These are phyloP conservation scores for Lithospermum erythrorhizon DNA, from an alignment of 257 asterid species.

Conservation along the genomic window DNA sequence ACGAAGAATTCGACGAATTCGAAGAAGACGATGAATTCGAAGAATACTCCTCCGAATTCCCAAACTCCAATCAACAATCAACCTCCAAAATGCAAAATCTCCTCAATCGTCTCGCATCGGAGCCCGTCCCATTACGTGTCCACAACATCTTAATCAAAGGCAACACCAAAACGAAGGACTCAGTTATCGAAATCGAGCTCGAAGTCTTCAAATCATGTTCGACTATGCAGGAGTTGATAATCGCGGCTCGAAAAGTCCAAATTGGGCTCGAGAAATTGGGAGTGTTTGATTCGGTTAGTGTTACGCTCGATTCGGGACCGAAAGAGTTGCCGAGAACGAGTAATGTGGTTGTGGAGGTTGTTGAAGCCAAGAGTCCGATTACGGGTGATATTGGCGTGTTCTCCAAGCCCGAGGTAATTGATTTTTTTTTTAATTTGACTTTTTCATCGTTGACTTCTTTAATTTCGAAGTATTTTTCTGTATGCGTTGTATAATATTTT, in stretches of 20 bases:
- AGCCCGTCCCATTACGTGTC: conserved; percentile 62
- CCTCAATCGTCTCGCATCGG: conserved; percentile 46
- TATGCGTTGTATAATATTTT: too few relatives aligned
- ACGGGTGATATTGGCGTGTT: too few relatives aligned
- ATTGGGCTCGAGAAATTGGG: conserved; percentile 49
- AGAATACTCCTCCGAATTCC: too few relatives aligned
- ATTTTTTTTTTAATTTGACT: too few relatives aligned
- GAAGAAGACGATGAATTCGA: too few relatives aligned
- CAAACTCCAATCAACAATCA: too few relatives aligned
- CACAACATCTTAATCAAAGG: conserved; percentile 86
- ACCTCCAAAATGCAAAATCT: conserved; percentile 35
- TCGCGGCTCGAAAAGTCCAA: conserved; percentile 49
- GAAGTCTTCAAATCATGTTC: conserved; percentile 44
- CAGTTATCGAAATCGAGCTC: conserved; percentile 53
- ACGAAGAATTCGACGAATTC: too few relatives aligned
- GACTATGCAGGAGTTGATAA: conserved; percentile 65
- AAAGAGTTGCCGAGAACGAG: conserved; percentile 92
- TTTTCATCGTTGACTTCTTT: too few relatives aligned
- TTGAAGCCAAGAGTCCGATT: conserved; percentile 10
- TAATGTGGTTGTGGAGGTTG: conserved; percentile 64
- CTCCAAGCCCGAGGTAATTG: too few relatives aligned
- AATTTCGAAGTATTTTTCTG: too few relatives aligned
- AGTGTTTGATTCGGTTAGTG: conserved; percentile 64
- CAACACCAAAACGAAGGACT: conserved; percentile 60
- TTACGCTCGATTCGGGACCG: conserved; percentile 81